Base-by-base conservation (phyloP, 805 yeast species). In the Jamesozyma lodderae region DNA sequence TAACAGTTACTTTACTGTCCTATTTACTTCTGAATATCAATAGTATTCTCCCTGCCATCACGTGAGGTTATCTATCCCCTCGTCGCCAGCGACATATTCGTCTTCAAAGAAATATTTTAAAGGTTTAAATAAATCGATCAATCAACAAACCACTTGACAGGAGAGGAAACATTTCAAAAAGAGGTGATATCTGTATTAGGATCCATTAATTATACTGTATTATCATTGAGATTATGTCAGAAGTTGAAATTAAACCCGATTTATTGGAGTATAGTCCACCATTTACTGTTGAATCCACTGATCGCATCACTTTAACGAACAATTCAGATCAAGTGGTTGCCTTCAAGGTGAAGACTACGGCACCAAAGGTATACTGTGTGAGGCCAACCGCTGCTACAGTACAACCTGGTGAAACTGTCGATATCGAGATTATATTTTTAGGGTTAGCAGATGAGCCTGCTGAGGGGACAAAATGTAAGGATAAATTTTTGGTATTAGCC, bases 331-430 rank as follows among this genome's bases (percentile, higher is more conserved):
- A 68, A 38, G 65, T 75, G 25, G 68, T 78, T 31, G 96, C 95
- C 20, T 92, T 86, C 72, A 92, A 92, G 67, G 96, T 92, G 56
- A 92, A 90, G 67, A 90, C 98, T 33, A 92, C 98, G 6, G 96
- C 97, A 7, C 98, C 98, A 44, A 87, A 84, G 61, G 69, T 85
- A 61, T 81, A 88, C 69, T 85, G 95, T 62, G 97, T 92, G 40
- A 80, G 96, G 64, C 98, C 98, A 46, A 92, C 88, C 59, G 88
- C 96, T 42, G 77, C 92, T 13, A 59, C 80, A 31, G 68, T 92
- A 39, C 68, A 67, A 24, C 87, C 96, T 9, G 92, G 94, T 25
- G 73, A 75, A 46, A 59, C 77, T 14, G 63, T 78, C 40, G 75
- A 81, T 38, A 85, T 92, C 37, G 74, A 88, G 31, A 80, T 92